These are phyloP conservation scores for Penicillium psychrofluorescens DNA, from an alignment of 495 filamentous ascomycete genomes.

Conservation along the genomic window DNA sequence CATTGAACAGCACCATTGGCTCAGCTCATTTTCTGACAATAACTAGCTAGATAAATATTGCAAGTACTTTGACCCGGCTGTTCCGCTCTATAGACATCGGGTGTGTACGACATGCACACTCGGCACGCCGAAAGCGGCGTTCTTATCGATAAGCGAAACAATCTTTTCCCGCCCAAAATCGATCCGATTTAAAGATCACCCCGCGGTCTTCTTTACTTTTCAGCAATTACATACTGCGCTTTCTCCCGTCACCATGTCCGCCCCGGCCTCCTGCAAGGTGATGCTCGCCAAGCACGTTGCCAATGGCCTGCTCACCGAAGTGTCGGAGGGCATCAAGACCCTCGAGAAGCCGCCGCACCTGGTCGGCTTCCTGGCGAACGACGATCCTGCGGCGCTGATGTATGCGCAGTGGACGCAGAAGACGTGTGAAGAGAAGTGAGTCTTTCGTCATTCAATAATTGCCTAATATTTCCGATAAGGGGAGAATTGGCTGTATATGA, in stretches of 20 bases:
- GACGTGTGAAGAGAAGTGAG: slow-evolving; percentile 90
- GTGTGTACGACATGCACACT: too few species aligned
- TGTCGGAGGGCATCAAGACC: slow-evolving; percentile 60
- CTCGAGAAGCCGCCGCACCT: slow-evolving; percentile 66
- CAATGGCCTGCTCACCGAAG: slow-evolving; percentile 69
- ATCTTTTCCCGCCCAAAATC: slow-evolving; percentile 28
- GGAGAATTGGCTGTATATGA: slow-evolving; percentile 5
- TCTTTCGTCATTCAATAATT: slow-evolving; percentile 12
- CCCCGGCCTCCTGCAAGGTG: slow-evolving; percentile 70
- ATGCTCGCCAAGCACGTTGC: slow-evolving; percentile 79
- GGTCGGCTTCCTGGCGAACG: slow-evolving; percentile 86
- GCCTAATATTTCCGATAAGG: neutral
- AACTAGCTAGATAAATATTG: too few species aligned
- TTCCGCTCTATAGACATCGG: too few species aligned
- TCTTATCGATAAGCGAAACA: slow-evolving; percentile 43
- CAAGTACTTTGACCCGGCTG: too few species aligned
- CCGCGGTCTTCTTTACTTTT: slow-evolving; percentile 4
- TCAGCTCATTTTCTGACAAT: too few species aligned
- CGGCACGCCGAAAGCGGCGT: slow-evolving; percentile 27
- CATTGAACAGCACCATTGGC: too few species aligned
- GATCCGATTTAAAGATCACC: slow-evolving; percentile 3
- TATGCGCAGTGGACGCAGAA: slow-evolving; percentile 98
- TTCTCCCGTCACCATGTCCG: slow-evolving; percentile 23
- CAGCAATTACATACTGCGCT: slow-evolving; percentile 2
- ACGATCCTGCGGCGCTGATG: slow-evolving; percentile 81